Conservation (phyloP, 306 rosid species). For the Gleditsia sinensis region DNA sequence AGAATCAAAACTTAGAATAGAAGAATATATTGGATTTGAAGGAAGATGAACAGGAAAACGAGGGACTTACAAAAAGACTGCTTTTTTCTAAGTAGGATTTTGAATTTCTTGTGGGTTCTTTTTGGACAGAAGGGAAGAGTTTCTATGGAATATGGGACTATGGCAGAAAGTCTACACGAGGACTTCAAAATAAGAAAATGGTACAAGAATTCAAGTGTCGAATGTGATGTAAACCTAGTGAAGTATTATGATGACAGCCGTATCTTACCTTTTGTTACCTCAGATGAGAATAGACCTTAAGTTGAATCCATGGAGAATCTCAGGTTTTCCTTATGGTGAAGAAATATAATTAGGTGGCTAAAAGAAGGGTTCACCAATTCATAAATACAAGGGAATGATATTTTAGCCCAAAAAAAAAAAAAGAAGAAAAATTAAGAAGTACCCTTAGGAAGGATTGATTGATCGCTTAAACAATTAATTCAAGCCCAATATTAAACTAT, state of each 20-base stretch:
- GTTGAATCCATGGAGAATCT: conserved; percentile 3
- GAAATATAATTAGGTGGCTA: neutral
- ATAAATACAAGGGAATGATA: neutral
- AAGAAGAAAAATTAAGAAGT: neutral
- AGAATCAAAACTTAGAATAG: conserved; percentile 44
- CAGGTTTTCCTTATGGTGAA: conserved; percentile 13
- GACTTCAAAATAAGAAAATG: neutral
- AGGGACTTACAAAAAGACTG: conserved; percentile 4
- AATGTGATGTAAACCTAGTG: conserved; percentile 9
- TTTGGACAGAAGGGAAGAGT: conserved; percentile 25
- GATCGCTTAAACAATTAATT: neutral
- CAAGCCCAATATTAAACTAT: neutral
- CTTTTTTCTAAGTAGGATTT: conserved; percentile 10
- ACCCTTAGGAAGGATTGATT: neutral
- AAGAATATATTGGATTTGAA: conserved; percentile 21
- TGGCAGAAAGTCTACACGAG: conserved; percentile 16
- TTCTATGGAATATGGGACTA: conserved; percentile 20
- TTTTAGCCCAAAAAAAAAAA: neutral
- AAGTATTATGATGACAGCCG: neutral
- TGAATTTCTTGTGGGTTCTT: conserved; percentile 17
- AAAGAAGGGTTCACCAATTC: neutral
- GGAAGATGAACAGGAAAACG: conserved; percentile 28
- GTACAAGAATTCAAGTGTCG: neutral
- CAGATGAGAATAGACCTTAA: neutral
- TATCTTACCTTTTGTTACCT: conserved; percentile 1